Evolutionary conservation across 306 rosid species (phyloP), one percentile per base, ranked within the genome.

Genomic region (Trifolium subterraneum): DNA sequence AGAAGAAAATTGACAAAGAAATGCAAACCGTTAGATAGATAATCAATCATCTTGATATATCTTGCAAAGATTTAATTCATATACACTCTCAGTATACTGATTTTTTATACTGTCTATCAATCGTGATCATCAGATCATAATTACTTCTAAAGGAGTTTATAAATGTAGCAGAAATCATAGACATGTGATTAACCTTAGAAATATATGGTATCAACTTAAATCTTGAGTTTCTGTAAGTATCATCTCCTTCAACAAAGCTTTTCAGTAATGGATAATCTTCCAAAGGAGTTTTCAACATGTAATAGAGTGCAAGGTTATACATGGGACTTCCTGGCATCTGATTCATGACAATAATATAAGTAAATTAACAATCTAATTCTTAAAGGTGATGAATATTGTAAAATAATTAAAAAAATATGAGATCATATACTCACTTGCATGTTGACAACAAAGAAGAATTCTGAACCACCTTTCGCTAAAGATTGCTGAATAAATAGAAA

Each of bases 191-290:
- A 61, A 86, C 85, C 85, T 81, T 18, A 4, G 86, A 78, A 64
- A 82, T 82, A 23, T 85, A 85, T 44, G 98, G 98, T 77, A 93
- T 90, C 68, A 90, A 87, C 88, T 93, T 93, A 77, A 93, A 90
- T 84, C 97, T 88, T 3, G 97, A 90, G 80, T 90, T 90, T 83
- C 98, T 85, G 38, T 78, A 90, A 35, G 96, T 80, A 78, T 93
- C 93, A 64, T 90, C 98, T 77, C 98, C 98, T 36, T 90, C 84
- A 35, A 93, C 92, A 84, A 93, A 93, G 70, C 68, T 74, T 16
- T 84, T 81, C 10, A 93, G 84, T 67, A 86, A 76, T 7, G 90
- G 96, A 77, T 78, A 79, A 67, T 87, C 93, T 75, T 89, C 93
- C 63, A 93, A 78, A 60, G 96, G 97, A 81, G 92, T 80, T 80